phyloP scores from a whole-genome alignment of 495 filamentous ascomycete genomes.

The Hyaloscypha variabilis region DNA sequence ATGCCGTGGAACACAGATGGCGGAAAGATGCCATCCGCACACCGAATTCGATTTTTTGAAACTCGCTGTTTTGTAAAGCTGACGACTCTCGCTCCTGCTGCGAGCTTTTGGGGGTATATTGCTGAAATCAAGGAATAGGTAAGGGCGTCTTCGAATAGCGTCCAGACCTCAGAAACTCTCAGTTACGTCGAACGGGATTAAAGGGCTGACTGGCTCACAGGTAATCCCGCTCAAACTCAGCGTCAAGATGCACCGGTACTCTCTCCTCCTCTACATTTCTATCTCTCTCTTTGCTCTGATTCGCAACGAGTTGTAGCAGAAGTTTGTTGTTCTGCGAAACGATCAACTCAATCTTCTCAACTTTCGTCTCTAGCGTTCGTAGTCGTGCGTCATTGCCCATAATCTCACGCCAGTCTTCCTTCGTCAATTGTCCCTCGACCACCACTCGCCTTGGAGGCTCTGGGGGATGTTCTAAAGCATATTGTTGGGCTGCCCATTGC shows the following conservation, averaged over 20 bases:
- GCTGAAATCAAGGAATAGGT: constrained; percentile 24
- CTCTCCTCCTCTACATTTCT: constrained; percentile 30
- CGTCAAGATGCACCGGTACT: constrained; percentile 34
- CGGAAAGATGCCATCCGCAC: neutral
- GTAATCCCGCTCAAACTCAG: constrained; percentile 36
- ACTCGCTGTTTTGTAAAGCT: neutral
- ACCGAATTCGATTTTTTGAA: neutral
- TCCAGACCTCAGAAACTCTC: constrained; percentile 27
- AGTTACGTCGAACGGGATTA: constrained; percentile 14
- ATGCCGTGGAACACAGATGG: neutral
- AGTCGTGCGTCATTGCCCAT: constrained; percentile 34
- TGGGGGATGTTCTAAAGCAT: constrained; percentile 18
- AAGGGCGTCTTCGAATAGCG: constrained; percentile 30
- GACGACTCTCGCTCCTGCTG: neutral
- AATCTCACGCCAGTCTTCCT: constrained; percentile 33
- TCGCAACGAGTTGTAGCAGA: constrained; percentile 28
- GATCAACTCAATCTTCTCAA: constrained; percentile 31
- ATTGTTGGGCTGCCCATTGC: constrained; percentile 27
- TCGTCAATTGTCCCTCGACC: constrained; percentile 31
- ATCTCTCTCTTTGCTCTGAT: constrained; percentile 29
- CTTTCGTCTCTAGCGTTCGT: constrained; percentile 28
- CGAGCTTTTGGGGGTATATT: neutral
- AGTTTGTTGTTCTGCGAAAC: constrained; percentile 34
- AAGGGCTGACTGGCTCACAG: constrained; percentile 27
- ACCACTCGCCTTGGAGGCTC: constrained; percentile 31